Conservation (phyloP, 768 basidiomycete genomes). For the Podaxis sp. region DNA sequence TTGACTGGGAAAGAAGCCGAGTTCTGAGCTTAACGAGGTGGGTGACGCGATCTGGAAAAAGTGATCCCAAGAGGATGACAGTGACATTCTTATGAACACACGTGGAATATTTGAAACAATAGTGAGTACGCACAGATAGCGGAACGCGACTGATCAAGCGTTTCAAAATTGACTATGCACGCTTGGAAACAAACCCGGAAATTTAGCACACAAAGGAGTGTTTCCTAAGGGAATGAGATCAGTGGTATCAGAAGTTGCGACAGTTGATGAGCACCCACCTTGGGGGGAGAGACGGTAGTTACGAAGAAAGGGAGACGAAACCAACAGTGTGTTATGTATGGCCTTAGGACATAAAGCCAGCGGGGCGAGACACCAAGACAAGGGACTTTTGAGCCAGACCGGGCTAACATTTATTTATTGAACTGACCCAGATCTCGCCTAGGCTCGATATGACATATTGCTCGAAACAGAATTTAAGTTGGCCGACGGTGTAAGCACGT, state of each 20-base stretch:
- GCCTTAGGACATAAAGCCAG: conserved; percentile 2
- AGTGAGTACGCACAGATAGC: background rate
- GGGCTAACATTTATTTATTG: conserved; percentile 5
- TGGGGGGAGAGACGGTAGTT: background rate
- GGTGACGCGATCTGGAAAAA: conserved; percentile 1
- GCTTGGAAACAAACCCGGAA: background rate
- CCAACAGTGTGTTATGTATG: background rate
- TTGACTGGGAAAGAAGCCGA: background rate
- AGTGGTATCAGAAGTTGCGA: background rate
- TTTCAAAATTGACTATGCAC: conserved; percentile 1
- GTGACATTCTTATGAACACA: background rate
- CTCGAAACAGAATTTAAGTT: conserved; percentile 11
- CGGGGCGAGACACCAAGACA: conserved; percentile 1
- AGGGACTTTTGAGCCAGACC: background rate
- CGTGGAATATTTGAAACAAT: background rate
- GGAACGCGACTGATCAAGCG: background rate
- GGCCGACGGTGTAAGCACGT: conserved; percentile 1
- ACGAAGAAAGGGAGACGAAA: background rate
- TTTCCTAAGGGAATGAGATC: conserved; percentile 10
- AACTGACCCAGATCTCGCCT: conserved; percentile 12
- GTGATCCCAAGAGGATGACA: background rate
- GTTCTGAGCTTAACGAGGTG: background rate
- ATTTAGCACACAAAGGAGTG: background rate
- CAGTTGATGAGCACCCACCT: background rate
- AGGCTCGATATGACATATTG: conserved; percentile 11